These are phyloP conservation scores for Cercospora brassicicola DNA, from an alignment of 2,329 filamentous ascomycete species.

Conservation along the genomic window DNA sequence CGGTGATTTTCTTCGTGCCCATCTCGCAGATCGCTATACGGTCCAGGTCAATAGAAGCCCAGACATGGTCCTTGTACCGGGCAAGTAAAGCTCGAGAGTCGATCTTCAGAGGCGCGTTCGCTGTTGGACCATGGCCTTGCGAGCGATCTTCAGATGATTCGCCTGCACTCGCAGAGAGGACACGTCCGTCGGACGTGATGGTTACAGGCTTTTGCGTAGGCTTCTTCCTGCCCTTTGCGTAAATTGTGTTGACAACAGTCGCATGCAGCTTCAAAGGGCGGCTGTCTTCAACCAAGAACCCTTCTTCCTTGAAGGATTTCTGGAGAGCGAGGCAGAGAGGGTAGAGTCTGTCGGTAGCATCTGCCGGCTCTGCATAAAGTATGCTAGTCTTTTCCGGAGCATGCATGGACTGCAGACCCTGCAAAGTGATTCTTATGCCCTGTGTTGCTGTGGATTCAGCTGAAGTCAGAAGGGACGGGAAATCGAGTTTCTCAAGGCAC, in stretches of 20 bases:
- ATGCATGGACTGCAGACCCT: constrained; percentile 62
- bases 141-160: constrained; percentile 14
- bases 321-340: constrained; percentile 60
- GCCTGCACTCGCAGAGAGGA: not conserved
- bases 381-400: constrained; percentile 58
- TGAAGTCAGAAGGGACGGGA: constrained; percentile 27
- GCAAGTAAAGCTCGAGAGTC: constrained; percentile 49
- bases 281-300: constrained; percentile 58
- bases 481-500: constrained; percentile 38
- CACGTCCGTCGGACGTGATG: not conserved
- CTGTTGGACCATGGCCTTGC: constrained; percentile 38
- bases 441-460: not conserved
- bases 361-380: constrained; percentile 64
- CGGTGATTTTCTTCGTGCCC: constrained; percentile 70
- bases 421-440: constrained; percentile 43
- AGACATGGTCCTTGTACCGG: constrained; percentile 64
- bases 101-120: constrained; percentile 43
- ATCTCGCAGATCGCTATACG: constrained; percentile 79
- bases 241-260: constrained; percentile 83
- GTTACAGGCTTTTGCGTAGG: constrained; percentile 22
- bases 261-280: constrained; percentile 75
- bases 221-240: constrained; percentile 55
- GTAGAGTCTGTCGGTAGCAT: constrained; percentile 54
- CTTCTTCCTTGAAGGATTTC: constrained; percentile 55
- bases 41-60: constrained; percentile 70